Percentiles rank a stretch among this genome's conserved stretches.
phyloP scores from a whole-genome alignment of 164 flowering plant genomes.

The Stephania japonica region DNA sequence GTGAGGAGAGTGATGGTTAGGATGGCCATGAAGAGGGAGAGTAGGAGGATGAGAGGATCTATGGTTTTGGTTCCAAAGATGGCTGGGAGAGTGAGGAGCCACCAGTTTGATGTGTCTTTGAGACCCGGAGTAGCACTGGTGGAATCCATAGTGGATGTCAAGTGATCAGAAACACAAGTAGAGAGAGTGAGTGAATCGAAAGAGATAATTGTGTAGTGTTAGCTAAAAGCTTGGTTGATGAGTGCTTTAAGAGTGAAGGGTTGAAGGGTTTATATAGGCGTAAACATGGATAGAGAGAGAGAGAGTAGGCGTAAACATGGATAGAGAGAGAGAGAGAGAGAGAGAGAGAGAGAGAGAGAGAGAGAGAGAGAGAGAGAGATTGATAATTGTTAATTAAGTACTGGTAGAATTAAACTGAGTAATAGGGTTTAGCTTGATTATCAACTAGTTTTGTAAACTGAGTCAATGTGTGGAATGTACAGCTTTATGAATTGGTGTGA shows the following conservation, averaged over 20 bases:
- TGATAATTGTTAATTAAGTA: no score
- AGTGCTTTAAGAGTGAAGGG: background rate
- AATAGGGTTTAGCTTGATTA: no score
- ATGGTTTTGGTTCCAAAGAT: background rate
- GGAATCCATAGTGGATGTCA: background rate
- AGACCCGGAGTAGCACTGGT: background rate
- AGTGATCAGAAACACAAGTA: no score
- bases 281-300: background rate
- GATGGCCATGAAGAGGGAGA: background rate
- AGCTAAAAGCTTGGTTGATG: background rate
- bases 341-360: background rate
- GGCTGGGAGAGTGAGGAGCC: constrained; percentile 1
- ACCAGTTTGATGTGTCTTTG: background rate
- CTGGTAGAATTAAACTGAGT: no score
- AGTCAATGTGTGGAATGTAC: no score
- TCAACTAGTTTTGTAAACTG: no score
- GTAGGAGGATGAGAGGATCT: background rate
- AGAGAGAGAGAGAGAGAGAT: no score
- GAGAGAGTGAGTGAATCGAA: background rate
- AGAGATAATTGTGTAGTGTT: background rate
- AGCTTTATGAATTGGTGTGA: no score
- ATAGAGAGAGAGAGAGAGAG: background rate
- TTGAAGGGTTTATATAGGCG: background rate
- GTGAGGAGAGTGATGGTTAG: background rate
- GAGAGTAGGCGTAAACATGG: background rate